Evolutionary conservation across 2,329 filamentous ascomycete genomes (phyloP), one percentile per base, ranked within the genome.

Genomic region (Stylonectria norvegica): DNA sequence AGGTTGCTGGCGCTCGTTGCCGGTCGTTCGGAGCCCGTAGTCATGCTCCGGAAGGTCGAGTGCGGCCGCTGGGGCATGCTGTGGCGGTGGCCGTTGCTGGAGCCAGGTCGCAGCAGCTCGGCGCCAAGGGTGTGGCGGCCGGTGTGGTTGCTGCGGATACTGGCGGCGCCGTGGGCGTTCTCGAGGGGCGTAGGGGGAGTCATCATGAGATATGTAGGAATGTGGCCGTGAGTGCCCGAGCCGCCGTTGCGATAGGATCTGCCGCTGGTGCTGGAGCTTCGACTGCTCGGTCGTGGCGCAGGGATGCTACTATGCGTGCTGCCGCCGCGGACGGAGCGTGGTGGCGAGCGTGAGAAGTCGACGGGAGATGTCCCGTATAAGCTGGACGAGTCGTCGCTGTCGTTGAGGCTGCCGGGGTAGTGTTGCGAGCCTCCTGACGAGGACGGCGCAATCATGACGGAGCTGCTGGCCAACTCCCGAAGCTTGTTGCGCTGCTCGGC

Each of bases 381-480:
- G 43, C 75, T 79, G 3, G 73, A 72, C 30, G 74, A 78, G 57
- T 80, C 77, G 55, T 80, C 77, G 45, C 73, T 76, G 50, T 73
- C 73, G 45, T 74, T 71, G 49, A 69, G 60, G 47, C 68, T 70
- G 27, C 66, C 64, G 3, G 64, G 54, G 42, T 68, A 63, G 22
- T 69, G 63, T 29, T 63, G 60, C 14, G 63, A 63, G 5, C 50
- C 51, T 28, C 51, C 53, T 2, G 59, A 64, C 9, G 68, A 69
- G 19, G 70, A 67, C 7, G 68, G 73, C 3, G 74, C 67, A 18
- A 72, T 75, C 47, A 91, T 71, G 15, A 85, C 81, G 23, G 82
- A 85, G 55, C 79, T 86, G 43, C 80, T 90, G n/a, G 87, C 89
- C 42, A 95, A 72, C 62, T 96, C 89, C 29, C 90, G 81, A 22